phyloP scores from a whole-genome alignment of 2,329 filamentous ascomycete species.

The Penicillium fuscoglaucum region DNA sequence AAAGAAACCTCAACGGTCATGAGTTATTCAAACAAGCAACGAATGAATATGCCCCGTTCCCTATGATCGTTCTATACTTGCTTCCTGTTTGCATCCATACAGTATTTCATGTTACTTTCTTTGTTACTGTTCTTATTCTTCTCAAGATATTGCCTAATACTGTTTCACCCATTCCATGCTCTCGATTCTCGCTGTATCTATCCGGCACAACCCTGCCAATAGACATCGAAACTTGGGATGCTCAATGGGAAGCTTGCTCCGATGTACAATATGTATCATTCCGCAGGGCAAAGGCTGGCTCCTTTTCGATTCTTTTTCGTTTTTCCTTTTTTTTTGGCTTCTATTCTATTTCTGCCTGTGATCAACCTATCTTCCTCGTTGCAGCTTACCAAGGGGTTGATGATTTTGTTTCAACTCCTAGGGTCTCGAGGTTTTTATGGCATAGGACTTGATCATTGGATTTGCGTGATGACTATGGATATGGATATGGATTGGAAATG shows the following conservation, averaged over 20 bases:
- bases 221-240: not conserved
- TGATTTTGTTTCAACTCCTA: not conserved
- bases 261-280: constrained; percentile 10
- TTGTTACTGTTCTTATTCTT: constrained; percentile 19
- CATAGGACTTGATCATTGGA: not conserved
- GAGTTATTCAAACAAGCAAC: constrained; percentile 29
- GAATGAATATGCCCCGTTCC: constrained; percentile 30
- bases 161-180: constrained; percentile 6
- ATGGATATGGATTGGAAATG: too few species aligned
- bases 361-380: not conserved
- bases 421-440: not conserved
- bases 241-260: not conserved
- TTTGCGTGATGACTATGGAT: too few species aligned
- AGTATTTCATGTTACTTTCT: constrained; percentile 16
- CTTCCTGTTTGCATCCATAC: constrained; percentile 17
- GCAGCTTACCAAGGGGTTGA: not conserved
- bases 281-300: constrained; percentile 12
- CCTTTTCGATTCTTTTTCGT: constrained; percentile 4
- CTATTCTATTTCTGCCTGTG: not conserved
- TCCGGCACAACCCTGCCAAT: not conserved
- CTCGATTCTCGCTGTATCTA: not conserved
- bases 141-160: constrained; percentile 24
- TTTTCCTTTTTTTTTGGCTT: not conserved
- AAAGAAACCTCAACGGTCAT: constrained; percentile 21
- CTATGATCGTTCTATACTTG: constrained; percentile 16